Percentiles rank a stretch among this genome's conserved stretches.
Evolutionary conservation across 805 yeast genomes (phyloP).

Genomic region (Wickerhamomyces chaumierensis): DNA sequence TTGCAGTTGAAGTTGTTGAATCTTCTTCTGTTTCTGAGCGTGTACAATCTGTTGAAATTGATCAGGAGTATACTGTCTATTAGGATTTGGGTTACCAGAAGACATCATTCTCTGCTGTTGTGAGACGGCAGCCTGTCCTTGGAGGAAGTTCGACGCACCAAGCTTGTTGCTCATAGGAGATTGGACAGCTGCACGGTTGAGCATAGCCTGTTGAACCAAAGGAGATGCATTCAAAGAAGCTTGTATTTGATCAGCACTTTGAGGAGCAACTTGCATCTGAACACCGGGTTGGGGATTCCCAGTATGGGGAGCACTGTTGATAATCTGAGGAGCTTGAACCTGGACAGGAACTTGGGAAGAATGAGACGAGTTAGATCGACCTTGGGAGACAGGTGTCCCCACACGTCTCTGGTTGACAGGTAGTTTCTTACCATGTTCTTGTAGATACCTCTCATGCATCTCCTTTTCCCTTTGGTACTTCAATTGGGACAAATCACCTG

Average conservation of each 20-base stretch:
- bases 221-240: background rate
- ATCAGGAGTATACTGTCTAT: slow-evolving; percentile 44
- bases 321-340: background rate
- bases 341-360: slow-evolving; percentile 5
- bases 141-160: background rate
- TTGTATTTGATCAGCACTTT: background rate
- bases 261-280: slow-evolving; percentile 1
- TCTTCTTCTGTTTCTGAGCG: slow-evolving; percentile 18
- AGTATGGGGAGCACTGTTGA: background rate
- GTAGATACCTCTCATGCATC: slow-evolving; percentile 60
- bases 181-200: background rate
- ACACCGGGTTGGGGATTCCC: background rate
- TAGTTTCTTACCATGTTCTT: slow-evolving; percentile 20
- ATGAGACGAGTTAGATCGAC: background rate
- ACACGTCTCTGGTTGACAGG: slow-evolving; percentile 3
- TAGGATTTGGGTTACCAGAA: slow-evolving; percentile 2
- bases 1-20: slow-evolving; percentile 7
- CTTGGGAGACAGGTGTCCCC: background rate
- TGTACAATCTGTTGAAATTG: slow-evolving; percentile 49
- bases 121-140: background rate
- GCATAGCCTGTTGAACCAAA: background rate
- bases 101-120: background rate
- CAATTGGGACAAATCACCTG: slow-evolving; percentile 72
- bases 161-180: background rate
- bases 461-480: slow-evolving; percentile 83